Evolutionary conservation across 2,329 filamentous ascomycete species (phyloP).

Genomic region (Clarireedia sp.): DNA sequence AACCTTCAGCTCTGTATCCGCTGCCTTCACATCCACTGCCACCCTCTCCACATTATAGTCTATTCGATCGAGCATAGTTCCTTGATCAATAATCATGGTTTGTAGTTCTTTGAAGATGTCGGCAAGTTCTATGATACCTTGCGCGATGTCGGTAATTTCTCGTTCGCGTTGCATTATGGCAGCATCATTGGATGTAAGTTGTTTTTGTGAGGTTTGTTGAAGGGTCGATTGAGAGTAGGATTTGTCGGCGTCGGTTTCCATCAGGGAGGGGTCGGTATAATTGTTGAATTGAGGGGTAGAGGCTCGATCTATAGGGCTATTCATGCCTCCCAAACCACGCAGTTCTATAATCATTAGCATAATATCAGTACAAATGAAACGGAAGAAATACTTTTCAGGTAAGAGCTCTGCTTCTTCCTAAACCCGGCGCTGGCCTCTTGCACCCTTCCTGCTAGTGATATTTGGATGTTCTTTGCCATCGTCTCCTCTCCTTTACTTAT

Average conservation of each 20-base stretch:
- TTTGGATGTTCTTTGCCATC: conserved; percentile 95
- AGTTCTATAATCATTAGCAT: conserved; percentile 48
- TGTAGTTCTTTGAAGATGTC: conserved; percentile 97
- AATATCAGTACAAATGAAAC: background rate
- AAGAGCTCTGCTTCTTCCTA: conserved; percentile 94
- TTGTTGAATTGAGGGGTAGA: conserved; percentile 42
- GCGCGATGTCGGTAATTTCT: conserved; percentile 96
- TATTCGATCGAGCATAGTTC: conserved; percentile 85
- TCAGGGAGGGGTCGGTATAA: conserved; percentile 78
- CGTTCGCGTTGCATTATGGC: conserved; percentile 86
- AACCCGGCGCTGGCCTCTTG: conserved; percentile 89
- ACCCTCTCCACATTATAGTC: conserved; percentile 98
- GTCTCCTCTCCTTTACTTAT: conserved; percentile 80
- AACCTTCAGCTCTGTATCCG: conserved; percentile 84
- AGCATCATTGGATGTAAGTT: conserved; percentile 68
- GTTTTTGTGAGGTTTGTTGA: conserved; percentile 60
- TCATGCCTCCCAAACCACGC: conserved; percentile 60
- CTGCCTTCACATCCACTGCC: conserved; percentile 85
- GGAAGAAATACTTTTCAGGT: conserved; percentile 69
- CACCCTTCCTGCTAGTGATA: conserved; percentile 77
- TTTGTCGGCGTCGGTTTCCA: conserved; percentile 90
- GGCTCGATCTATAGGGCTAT: conserved; percentile 45
- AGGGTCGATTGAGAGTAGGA: conserved; percentile 86
- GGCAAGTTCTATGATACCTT: conserved; percentile 93
- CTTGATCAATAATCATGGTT: conserved; percentile 88